These are phyloP conservation scores for Monosporascus ibericus DNA, from an alignment of 2,329 filamentous ascomycete species.

Conservation along the genomic window DNA sequence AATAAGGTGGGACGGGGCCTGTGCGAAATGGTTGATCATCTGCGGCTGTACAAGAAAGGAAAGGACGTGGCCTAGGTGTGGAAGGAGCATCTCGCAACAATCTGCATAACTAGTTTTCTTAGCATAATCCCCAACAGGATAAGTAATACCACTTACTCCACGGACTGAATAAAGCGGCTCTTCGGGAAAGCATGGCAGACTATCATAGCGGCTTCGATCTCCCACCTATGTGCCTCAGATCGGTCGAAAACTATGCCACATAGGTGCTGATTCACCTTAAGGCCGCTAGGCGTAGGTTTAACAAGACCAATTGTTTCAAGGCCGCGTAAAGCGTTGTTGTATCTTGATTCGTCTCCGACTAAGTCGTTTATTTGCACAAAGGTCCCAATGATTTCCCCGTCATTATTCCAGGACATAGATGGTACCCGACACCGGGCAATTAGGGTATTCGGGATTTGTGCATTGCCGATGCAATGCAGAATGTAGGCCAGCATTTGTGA, in stretches of 20 bases:
- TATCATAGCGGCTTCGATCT: no score
- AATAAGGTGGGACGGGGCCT: conserved; percentile 1
- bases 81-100: neutral
- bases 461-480: conserved; percentile 1
- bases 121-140: neutral
- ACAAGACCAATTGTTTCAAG: no score
- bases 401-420: conserved; percentile 1
- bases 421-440: conserved; percentile 1
- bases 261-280: no score
- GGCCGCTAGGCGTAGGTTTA: no score
- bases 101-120: conserved; percentile 1
- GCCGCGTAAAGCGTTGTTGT: no score
- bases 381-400: conserved; percentile 1
- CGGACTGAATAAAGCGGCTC: no score
- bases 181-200: no score
- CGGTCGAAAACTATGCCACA: no score
- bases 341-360: no score
- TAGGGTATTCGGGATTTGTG: conserved; percentile 1
- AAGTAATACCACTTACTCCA: neutral
- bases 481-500: conserved; percentile 2
- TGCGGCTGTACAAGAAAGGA: neutral
- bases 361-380: no score
- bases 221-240: no score
- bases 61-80: neutral
- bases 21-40: neutral